A percentile compares a stretch with the other conserved stretches of the same genome.
Evolutionary conservation across 2,329 filamentous ascomycete genomes (phyloP).

Genomic region (Neonectria hederae): DNA sequence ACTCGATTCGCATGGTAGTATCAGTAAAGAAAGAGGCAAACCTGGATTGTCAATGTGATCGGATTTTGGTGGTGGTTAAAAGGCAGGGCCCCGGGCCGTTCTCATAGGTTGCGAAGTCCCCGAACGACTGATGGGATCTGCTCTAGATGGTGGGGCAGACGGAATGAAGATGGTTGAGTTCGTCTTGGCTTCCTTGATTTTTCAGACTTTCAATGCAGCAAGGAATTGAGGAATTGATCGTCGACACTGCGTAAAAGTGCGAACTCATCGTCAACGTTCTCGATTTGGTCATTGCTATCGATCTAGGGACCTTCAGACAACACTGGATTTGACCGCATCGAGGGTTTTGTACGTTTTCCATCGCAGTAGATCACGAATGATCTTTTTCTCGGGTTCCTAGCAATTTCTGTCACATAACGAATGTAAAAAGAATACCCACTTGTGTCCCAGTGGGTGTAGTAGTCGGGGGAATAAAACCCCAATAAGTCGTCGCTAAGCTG

Average conservation of each 20-base stretch:
- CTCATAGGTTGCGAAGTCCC: not conserved
- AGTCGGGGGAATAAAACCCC: no score
- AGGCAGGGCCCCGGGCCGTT: no score
- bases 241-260: slow-evolving; percentile 6
- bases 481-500: no score
- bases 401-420: no score
- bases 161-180: not conserved
- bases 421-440: no score
- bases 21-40: not conserved
- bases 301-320: slow-evolving; percentile 6
- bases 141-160: no score
- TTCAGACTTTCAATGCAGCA: not conserved
- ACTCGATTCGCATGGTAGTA: not conserved
- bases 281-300: not conserved
- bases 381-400: no score
- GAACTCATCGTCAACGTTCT: not conserved
- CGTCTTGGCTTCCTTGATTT: slow-evolving; percentile 6
- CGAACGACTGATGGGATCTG: not conserved
- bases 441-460: no score
- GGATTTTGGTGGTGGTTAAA: not conserved
- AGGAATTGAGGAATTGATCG: slow-evolving; percentile 5
- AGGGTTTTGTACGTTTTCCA: not conserved
- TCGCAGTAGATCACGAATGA: no score
- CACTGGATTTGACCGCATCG: slow-evolving; percentile 5
- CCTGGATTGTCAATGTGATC: not conserved